These are phyloP conservation scores for Hericium coralloides DNA, from an alignment of 768 basidiomycete genomes.

Conservation along the genomic window DNA sequence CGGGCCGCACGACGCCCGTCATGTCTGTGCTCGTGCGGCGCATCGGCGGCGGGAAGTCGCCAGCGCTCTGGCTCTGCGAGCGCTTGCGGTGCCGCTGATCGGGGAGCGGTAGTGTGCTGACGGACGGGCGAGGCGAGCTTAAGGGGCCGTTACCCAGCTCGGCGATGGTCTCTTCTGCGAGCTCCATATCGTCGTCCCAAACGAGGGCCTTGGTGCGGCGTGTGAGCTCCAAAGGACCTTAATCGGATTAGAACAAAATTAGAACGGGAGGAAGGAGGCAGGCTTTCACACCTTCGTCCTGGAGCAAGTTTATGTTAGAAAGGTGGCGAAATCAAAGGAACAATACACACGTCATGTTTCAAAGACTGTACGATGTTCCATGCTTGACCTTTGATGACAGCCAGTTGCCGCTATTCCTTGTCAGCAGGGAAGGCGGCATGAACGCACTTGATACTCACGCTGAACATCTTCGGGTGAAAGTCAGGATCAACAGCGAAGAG, in stretches of 20 bases:
- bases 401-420: slow-evolving; percentile 60
- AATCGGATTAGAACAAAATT: slow-evolving; percentile 5
- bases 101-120: slow-evolving; percentile 54
- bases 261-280: background rate
- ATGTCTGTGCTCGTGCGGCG: slow-evolving; percentile 55
- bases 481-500: slow-evolving; percentile 77
- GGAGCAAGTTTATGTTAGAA: slow-evolving; percentile 1
- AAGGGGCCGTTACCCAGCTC: slow-evolving; percentile 25
- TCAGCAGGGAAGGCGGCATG: background rate
- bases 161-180: slow-evolving; percentile 27
- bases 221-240: slow-evolving; percentile 86
- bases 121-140: slow-evolving; percentile 51
- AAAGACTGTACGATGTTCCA: slow-evolving; percentile 86
- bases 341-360: slow-evolving; percentile 53
- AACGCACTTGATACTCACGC: slow-evolving; percentile 31
- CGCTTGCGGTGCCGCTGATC: slow-evolving; percentile 33
- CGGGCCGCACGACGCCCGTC: slow-evolving; percentile 59
- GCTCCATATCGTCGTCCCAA: slow-evolving; percentile 80
- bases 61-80: slow-evolving; percentile 50
- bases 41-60: slow-evolving; percentile 70
- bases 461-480: slow-evolving; percentile 88
- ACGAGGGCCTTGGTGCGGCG: slow-evolving; percentile 74
- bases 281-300: slow-evolving; percentile 60
- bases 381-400: slow-evolving; percentile 91
- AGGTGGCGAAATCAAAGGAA: background rate